Evolutionary conservation across 2,329 filamentous ascomycete genomes (phyloP).

Genomic region (Leptographium flavum): DNA sequence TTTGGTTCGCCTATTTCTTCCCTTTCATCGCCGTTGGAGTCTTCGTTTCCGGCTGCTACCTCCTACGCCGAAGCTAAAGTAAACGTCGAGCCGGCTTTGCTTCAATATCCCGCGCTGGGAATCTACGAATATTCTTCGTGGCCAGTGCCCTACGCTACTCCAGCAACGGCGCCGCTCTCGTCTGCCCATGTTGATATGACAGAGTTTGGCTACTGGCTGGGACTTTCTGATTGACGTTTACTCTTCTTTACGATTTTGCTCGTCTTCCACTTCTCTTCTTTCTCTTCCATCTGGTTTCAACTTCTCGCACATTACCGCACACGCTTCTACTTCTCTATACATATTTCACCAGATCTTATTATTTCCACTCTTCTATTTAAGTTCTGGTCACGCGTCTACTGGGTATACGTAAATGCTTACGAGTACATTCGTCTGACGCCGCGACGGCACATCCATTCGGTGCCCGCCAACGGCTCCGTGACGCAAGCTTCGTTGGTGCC

Average conservation of each 20-base stretch:
- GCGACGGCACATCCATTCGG: not conserved
- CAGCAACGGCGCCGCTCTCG: not conserved
- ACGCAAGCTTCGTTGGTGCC: too few species aligned
- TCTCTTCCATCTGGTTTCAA: too few species aligned
- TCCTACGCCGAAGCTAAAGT: not conserved
- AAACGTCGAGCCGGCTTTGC: not conserved
- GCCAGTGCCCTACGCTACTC: not conserved
- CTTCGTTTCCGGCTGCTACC: not conserved
- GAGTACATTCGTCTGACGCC: not conserved
- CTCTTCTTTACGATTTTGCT: too few species aligned
- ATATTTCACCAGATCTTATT: not conserved
- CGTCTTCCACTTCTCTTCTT: not conserved
- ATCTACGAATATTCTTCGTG: not conserved
- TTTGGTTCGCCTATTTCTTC: constrained; percentile 3
- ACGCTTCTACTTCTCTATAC: not conserved
- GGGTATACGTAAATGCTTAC: not conserved
- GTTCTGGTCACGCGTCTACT: not conserved
- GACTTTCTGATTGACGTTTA: not conserved
- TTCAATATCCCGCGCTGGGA: not conserved
- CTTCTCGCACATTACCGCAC: not conserved
- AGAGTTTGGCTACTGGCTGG: not conserved
- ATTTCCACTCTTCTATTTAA: not conserved
- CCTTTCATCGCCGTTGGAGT: not conserved
- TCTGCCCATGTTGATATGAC: not conserved
- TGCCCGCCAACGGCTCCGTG: too few species aligned